Base-by-base conservation (phyloP, 805 yeast species). In the Kodamaea restingae region DNA sequence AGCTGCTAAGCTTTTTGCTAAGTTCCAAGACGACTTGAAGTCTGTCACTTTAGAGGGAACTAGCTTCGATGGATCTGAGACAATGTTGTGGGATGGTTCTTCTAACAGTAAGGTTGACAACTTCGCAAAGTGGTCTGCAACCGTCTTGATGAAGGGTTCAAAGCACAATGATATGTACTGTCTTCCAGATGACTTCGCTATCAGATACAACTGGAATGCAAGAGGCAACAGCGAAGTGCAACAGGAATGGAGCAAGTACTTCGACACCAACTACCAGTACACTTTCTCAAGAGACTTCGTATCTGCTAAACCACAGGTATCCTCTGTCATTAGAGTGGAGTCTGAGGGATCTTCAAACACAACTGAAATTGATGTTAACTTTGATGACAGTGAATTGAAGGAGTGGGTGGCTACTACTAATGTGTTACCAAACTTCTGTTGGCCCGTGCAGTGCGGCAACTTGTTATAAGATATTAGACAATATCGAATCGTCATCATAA, bases 121-220 rank as follows among this genome's bases (percentile, higher is more conserved):
- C 45, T 37, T 41, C 27, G 47, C 49, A 40, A 32, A 44, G 30
- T 52, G 53, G 53, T 37, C 46, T 10, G 42, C 52, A 24, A 42
- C 52, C 11, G 50, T 52, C 17, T 33, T 47, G 31, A 45, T 51
- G 15, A 35, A 39, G 21, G 52, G 50, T 24, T 25, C 43, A 9
- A 18, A 42, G 18, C 45, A 49, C 41, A 45, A 44, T 29, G 48
- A 40, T 20, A 38, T 35, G 38, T 45, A 32, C 42, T 50, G 54
- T 38, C 45, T 51, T 20, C 54, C 54, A 27, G 43, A 42, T 11
- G 35, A 39, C 41, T 47, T 51, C 30, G 46, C 47, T 15, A 49
- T 49, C 37, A 44, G 42, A 28, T 49, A 37, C 36, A 39, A 49
- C 36, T 47, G 48, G 48, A 42, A 39, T 27, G 41, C 43, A 15